Conservation (phyloP, 192 early-diverging fungal species). For the Allomyces macrogynus region DNA sequence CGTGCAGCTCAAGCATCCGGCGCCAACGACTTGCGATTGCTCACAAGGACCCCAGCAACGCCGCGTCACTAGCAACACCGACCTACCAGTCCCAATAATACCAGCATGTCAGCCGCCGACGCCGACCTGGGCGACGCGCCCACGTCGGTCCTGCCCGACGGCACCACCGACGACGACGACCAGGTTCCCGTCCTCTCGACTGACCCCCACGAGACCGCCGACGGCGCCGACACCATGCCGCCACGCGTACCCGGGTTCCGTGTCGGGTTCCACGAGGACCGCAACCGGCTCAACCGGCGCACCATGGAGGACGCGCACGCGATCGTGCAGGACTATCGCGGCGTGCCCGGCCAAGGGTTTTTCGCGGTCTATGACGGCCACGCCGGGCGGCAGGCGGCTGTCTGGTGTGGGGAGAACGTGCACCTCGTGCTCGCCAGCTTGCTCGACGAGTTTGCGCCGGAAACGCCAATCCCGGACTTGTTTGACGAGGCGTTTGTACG, state of each 20-base stretch:
- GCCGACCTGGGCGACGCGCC: too few relatives aligned
- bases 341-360: slow-evolving; percentile 57
- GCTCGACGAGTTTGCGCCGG: slow-evolving; percentile 2
- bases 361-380: slow-evolving; percentile 97
- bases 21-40: too few relatives aligned
- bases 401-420: slow-evolving; percentile 83
- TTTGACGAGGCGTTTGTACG: not conserved
- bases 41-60: too few relatives aligned
- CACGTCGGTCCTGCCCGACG: too few relatives aligned
- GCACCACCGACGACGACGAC: too few relatives aligned
- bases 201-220: too few relatives aligned
- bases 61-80: too few relatives aligned
- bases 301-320: slow-evolving; percentile 98
- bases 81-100: too few relatives aligned
- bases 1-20: too few relatives aligned
- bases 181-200: too few relatives aligned
- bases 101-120: too few relatives aligned
- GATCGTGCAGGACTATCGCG: slow-evolving; percentile 62
- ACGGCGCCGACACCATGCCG: too few relatives aligned
- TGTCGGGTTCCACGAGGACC: slow-evolving; percentile 60
- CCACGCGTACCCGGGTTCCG: slow-evolving; percentile 20
- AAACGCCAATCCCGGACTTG: not conserved
- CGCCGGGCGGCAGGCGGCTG: slow-evolving; percentile 82
- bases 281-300: slow-evolving; percentile 73
- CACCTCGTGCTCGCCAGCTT: slow-evolving; percentile 13